Conservation (phyloP, 2,329 filamentous ascomycete genomes). For the Byssoonygena ceratinophila region DNA sequence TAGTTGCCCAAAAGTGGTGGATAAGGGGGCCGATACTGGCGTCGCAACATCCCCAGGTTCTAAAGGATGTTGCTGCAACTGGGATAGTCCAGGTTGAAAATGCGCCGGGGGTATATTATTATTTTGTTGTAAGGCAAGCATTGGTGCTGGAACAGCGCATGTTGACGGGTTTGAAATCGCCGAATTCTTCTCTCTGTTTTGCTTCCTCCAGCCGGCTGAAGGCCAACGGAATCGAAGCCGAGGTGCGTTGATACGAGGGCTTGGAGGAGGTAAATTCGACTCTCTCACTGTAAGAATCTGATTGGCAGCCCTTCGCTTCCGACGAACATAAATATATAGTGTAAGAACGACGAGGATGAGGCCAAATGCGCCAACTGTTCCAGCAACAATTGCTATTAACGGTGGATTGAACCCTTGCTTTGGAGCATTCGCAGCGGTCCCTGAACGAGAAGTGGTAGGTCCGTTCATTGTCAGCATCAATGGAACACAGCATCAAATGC, state of each 20-base stretch:
- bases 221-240: neutral
- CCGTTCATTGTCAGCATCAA: neutral
- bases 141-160: neutral
- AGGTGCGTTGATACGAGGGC: neutral
- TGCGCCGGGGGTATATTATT: neutral
- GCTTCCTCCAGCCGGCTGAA: neutral
- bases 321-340: constrained; percentile 20
- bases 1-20: neutral
- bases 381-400: constrained; percentile 23
- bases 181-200: neutral
- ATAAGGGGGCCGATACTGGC: neutral
- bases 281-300: neutral
- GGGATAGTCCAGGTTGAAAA: neutral
- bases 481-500: neutral
- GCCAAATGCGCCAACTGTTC: constrained; percentile 23
- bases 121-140: neutral
- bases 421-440: neutral
- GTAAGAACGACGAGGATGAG: constrained; percentile 21
- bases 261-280: neutral
- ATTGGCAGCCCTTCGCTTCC: constrained; percentile 16
- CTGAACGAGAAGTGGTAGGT: neutral
- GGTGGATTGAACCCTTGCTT: constrained; percentile 11
- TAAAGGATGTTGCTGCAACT: neutral
- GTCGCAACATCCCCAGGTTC: neutral
- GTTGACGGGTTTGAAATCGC: neutral